Conservation (phyloP, 2,329 filamentous ascomycete species). For the Raffaelea deltoideospora region DNA sequence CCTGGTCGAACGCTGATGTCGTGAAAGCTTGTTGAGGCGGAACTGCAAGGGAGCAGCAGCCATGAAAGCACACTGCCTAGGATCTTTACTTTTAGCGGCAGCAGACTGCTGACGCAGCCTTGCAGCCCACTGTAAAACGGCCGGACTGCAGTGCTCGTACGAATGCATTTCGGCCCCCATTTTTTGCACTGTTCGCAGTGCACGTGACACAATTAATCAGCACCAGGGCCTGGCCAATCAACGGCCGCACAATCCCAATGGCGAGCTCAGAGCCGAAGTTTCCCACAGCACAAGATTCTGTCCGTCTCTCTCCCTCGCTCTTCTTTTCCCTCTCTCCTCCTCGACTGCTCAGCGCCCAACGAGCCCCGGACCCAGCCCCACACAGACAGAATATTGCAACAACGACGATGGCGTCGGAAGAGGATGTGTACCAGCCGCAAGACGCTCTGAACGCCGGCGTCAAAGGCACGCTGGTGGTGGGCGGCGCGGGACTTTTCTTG, state of each 20-base stretch:
- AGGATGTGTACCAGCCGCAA: conserved; percentile 19
- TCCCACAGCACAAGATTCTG: conserved; percentile 6
- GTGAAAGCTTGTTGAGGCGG: too few species aligned
- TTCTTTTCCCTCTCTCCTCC: background rate
- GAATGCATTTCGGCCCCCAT: too few species aligned
- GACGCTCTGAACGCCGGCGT: conserved; percentile 45
- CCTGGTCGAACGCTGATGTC: too few species aligned
- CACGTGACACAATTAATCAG: conserved; percentile 5
- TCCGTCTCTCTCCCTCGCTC: conserved; percentile 1
- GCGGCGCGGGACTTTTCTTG: conserved; percentile 39
- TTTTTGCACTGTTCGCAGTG: too few species aligned
- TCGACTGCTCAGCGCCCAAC: background rate
- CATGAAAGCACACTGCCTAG: too few species aligned
- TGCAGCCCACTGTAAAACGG: conserved; percentile 5
- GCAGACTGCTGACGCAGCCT: conserved; percentile 10
- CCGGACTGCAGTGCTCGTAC: too few species aligned
- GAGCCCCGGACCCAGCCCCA: conserved; percentile 5
- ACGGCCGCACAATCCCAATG: conserved; percentile 6
- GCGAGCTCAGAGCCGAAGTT: conserved; percentile 7
- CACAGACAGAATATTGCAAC: too few species aligned
- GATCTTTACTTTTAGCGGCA: too few species aligned
- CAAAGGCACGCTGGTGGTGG: conserved; percentile 38
- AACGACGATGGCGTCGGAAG: conserved; percentile 17
- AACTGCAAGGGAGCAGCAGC: too few species aligned
- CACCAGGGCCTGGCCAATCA: conserved; percentile 7